Evolutionary conservation across 2,329 filamentous ascomycete genomes (phyloP), one percentile per base, ranked within the genome.

Genomic region (Talaromyces sp.): DNA sequence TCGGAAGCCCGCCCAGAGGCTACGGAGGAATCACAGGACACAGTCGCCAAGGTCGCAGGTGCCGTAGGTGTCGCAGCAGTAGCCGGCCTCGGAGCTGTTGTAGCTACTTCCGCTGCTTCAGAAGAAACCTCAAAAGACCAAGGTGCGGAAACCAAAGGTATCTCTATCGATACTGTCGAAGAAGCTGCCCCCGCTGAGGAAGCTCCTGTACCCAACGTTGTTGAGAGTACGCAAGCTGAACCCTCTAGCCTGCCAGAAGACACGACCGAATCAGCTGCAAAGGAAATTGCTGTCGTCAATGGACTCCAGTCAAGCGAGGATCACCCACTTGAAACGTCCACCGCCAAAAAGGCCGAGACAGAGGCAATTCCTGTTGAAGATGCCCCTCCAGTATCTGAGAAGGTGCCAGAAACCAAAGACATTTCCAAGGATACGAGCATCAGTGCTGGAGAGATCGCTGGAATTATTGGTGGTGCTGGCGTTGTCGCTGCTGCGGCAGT

Each of bases 31-130:
- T 17, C 28, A 8, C 56, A 63, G 22, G 53, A 62, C 21, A 37
- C 63, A 7, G 62, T 63, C 33, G 63, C 64, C 46, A 65, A 65
- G 54, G 65, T 63, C 21, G 68, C 62, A 21, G 57, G 60, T 56
- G 61, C 64, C 17, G 63, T 59, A 9, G 67, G 68, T 48, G 54
- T 17, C 17, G 46, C 45, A 33, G 45, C 53, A 36, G 41, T 43
- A 45, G 64, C 58, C 25, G 68, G 67, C 45, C 50, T 55, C 22
- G 48, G 45, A 2, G 58, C 63, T 6, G 59, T 63, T 13, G 48
- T 45, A 28, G 58, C 53, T 17, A 45, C 46, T 17, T 45, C 33
- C 7, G 63, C 61, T 41, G 58, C 59, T 17, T 57, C 65, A 21
- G 61, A 70, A 56, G 56, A 65, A 41, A 58, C 64, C 11, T 39